Conservation (phyloP, 2,329 filamentous ascomycete genomes). For the Fusarium subglutinans region DNA sequence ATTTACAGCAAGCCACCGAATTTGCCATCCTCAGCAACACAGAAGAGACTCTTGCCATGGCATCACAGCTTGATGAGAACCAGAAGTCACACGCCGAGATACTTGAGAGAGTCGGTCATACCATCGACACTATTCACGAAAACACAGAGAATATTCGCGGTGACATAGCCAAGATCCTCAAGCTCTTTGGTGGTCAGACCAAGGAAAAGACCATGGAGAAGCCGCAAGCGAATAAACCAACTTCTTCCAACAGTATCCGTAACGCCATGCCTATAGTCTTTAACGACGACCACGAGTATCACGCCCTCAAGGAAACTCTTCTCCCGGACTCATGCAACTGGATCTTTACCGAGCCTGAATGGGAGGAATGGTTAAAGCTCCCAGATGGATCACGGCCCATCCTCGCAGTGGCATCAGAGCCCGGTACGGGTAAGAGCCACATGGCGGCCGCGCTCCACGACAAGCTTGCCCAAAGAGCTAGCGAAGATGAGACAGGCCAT, state of each 20-base stretch:
- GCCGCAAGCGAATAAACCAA: conserved; percentile 34
- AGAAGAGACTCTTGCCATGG: conserved; percentile 45
- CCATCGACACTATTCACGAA: conserved; percentile 41
- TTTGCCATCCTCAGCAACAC: conserved; percentile 48
- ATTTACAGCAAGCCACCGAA: conserved; percentile 47
- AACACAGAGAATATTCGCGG: conserved; percentile 41
- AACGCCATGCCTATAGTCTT: conserved; percentile 36
- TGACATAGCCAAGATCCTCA: conserved; percentile 43
- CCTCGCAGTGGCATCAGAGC: conserved; percentile 43
- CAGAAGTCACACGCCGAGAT: conserved; percentile 38
- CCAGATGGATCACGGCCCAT: conserved; percentile 10
- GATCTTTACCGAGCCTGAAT: conserved; percentile 42
- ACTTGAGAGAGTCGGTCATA: conserved; percentile 39
- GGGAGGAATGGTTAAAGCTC: conserved; percentile 41
- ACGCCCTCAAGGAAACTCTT: conserved; percentile 41
- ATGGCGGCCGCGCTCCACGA: conserved; percentile 40
- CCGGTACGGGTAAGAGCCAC: conserved; percentile 49
- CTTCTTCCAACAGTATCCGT: conserved; percentile 36
- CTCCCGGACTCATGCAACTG: conserved; percentile 46
- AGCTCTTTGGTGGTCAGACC: conserved; percentile 37
- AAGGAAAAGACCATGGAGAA: conserved; percentile 20
- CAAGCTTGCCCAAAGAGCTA: conserved; percentile 13
- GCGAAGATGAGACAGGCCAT: conserved; percentile 21
- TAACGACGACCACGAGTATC: conserved; percentile 40
- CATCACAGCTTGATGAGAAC: conserved; percentile 39